Base-by-base conservation (phyloP, 176 grass and related monocot species). In the Saccharum officinarum region DNA sequence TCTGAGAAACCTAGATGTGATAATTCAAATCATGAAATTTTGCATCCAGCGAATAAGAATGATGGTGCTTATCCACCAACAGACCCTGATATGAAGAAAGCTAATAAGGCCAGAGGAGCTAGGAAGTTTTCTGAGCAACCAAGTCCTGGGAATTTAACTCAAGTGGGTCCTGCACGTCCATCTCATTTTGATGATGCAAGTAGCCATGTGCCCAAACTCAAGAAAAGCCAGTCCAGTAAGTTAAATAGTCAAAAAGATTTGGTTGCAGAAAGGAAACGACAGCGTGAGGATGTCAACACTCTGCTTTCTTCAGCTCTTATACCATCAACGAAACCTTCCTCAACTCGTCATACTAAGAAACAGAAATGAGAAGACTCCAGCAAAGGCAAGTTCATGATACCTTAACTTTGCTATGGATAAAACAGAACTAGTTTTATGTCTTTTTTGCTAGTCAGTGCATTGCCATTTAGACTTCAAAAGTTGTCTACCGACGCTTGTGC, bases 241-340 rank as follows among this genome's bases (percentile, higher is more conserved):
- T 17, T 65, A 73, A 54, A 23, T 36, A 67, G 79, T 82, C 77
- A 87, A 79, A 89, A 88, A 72, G 59, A 87, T 76, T 73, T 89
- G 60, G 89, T 87, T 89, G 86, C 88, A 61, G 70, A 75, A 70
- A 94, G 96, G 74, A 98, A 98, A 86, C 87, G 91, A 40, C 83
- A 78, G 73, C 88, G 96, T 39, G 96, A 94, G 78, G 93, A 89
- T 38, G 63, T 98, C 7, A 87, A 95, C 28, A 92, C 86, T 20
- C 67, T 98, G 54, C 87, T 98, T 84, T 82, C 93, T 25, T 92
- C 93, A 69, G 85, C 89, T 76, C 80, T 98, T 83, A 92, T 98
- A 85, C 85, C 93, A 30, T 90, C 91, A 65, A 97, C 84, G 64
- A 94, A 94, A n/a, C 86, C 79, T 80, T 63, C 81, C 18, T 89